Conservation (phyloP, 257 asterid genomes). For the Solanum dulcamara region DNA sequence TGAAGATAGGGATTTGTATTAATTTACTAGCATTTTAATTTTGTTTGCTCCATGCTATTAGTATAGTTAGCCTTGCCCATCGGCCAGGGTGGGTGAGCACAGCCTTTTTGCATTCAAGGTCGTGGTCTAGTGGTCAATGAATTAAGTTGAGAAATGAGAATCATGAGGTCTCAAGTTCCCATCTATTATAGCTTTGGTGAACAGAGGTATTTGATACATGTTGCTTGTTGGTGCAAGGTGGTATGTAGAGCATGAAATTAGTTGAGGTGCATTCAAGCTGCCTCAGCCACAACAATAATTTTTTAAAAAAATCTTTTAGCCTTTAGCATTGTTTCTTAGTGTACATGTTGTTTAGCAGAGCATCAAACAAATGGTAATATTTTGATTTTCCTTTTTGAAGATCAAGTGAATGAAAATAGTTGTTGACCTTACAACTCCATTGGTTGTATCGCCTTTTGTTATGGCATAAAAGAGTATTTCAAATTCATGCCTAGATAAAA, state of each 20-base stretch:
- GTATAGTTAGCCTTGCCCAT: background rate
- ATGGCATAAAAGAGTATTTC: background rate
- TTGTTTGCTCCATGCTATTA: background rate
- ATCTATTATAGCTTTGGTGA: background rate
- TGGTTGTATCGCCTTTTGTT: background rate
- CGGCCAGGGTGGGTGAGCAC: background rate
- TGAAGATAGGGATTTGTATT: background rate
- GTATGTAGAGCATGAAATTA: background rate
- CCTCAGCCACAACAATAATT: too few relatives aligned
- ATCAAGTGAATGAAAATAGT: background rate
- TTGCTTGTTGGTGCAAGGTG: background rate
- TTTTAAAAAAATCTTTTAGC: too few relatives aligned
- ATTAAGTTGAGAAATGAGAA: background rate
- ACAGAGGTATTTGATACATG: rapidly evolving
- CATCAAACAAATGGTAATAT: background rate
- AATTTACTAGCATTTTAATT: background rate
- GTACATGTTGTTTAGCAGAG: background rate
- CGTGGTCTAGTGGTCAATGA: background rate
- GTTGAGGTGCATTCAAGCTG: rapidly evolving
- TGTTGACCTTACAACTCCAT: background rate
- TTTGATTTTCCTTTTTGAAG: background rate
- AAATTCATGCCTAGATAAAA: background rate
- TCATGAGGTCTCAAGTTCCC: background rate
- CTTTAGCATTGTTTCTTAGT: background rate
- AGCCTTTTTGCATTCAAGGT: background rate